Evolutionary conservation across 371 early-diverging fungal genomes (phyloP).

Genomic region (Apophysomyces elegans): DNA sequence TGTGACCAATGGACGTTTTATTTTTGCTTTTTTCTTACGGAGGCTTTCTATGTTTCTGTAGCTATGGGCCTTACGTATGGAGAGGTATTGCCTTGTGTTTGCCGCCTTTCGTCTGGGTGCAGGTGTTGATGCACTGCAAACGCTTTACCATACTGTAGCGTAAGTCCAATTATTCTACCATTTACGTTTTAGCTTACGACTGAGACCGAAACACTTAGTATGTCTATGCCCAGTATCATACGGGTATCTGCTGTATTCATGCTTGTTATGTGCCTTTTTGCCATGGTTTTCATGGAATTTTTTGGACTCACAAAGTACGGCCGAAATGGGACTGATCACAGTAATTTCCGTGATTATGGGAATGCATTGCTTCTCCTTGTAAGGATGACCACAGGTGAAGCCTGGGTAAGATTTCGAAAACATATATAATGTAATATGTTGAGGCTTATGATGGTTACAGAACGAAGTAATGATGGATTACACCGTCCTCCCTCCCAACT

Average conservation of each 20-base stretch:
- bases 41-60: background rate
- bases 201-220: constrained; percentile 24
- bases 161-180: constrained; percentile 27
- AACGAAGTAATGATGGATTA: constrained; percentile 41
- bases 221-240: constrained; percentile 56
- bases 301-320: constrained; percentile 66
- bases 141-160: constrained; percentile 58
- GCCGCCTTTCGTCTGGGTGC: constrained; percentile 64
- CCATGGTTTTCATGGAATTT: constrained; percentile 63
- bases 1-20: background rate
- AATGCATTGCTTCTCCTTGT: constrained; percentile 61
- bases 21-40: background rate
- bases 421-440: background rate
- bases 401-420: constrained; percentile 45
- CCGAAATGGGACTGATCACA: constrained; percentile 40
- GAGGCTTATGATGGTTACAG: too few relatives aligned
- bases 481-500: constrained; percentile 52
- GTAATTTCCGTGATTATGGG: constrained; percentile 60
- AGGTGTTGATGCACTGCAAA: constrained; percentile 59
- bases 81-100: constrained; percentile 56
- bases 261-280: constrained; percentile 60
- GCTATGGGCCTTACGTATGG: constrained; percentile 53
- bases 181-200: background rate
- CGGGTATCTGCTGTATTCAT: constrained; percentile 64
- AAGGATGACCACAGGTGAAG: constrained; percentile 63